Evolutionary conservation across 1,284 basidiomycete species (phyloP).

Genomic region (Ceratorhiza oryzae-sativae): DNA sequence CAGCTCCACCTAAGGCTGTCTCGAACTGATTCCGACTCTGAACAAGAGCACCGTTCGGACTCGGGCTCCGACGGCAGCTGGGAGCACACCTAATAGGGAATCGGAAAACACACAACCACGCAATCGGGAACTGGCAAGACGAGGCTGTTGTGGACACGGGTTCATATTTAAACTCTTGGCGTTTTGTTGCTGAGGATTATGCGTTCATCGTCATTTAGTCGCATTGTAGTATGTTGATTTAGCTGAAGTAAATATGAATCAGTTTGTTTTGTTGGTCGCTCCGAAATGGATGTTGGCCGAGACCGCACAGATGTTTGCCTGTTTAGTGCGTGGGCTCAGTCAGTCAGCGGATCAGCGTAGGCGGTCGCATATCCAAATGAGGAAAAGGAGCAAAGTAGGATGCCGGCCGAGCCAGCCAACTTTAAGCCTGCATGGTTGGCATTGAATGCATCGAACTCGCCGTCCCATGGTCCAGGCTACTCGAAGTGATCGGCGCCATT

Average conservation of each 20-base stretch:
- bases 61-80: slow-evolving; percentile 37
- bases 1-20: slow-evolving; percentile 30
- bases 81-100: slow-evolving; percentile 17
- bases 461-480: no score
- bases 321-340: neutral
- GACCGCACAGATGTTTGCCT: neutral
- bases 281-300: neutral
- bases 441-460: no score
- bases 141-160: slow-evolving; percentile 1
- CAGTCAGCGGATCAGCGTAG: no score
- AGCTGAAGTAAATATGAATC: slow-evolving; percentile 22
- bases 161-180: slow-evolving; percentile 23
- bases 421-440: no score
- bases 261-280: neutral
- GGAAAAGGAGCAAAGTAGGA: no score
- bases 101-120: no score
- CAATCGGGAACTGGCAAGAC: neutral
- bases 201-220: neutral
- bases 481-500: no score
- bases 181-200: slow-evolving; percentile 23
- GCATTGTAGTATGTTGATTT: slow-evolving; percentile 9
- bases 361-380: no score
- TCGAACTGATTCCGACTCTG: slow-evolving; percentile 34
- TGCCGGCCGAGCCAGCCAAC: no score
- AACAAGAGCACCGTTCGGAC: slow-evolving; percentile 28